Percentiles rank a stretch among this genome's conserved stretches.
Conservation (phyloP, 768 basidiomycete species). For the Rhodotorula taiwanensis region DNA sequence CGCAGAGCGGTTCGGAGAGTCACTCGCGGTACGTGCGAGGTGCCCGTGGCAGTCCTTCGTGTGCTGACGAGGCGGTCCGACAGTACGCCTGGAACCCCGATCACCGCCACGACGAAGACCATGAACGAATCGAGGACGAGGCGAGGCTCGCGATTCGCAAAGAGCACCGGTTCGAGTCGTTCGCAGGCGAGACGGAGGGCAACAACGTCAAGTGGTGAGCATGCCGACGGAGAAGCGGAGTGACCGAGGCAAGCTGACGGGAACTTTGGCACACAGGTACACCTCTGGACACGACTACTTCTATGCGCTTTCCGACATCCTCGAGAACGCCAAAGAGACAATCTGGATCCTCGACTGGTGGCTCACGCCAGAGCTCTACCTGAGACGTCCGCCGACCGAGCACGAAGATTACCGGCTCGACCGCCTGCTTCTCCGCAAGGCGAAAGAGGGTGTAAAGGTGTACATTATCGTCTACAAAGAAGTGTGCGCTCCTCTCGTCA, state of each 20-base stretch:
- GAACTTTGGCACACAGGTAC: too few relatives aligned
- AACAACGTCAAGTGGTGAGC: slow-evolving; percentile 84
- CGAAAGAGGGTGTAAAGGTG: slow-evolving; percentile 82
- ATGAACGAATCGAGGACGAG: slow-evolving; percentile 40
- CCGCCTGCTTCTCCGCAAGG: slow-evolving; percentile 73
- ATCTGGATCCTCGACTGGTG: slow-evolving; percentile 87
- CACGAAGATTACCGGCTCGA: slow-evolving; percentile 87
- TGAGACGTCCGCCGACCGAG: slow-evolving; percentile 80
- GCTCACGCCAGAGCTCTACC: slow-evolving; percentile 89
- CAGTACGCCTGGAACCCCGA: slow-evolving; percentile 28
- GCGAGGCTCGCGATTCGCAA: slow-evolving; percentile 63
- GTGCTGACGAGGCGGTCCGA: too few relatives aligned
- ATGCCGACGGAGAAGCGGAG: too few relatives aligned
- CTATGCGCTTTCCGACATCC: slow-evolving; percentile 74
- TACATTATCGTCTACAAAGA: slow-evolving; percentile 94
- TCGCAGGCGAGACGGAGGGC: slow-evolving; percentile 62
- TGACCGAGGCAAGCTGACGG: too few relatives aligned
- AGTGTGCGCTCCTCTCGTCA: slow-evolving; percentile 36
- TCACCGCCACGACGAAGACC: slow-evolving; percentile 59
- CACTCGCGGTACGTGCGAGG: slow-evolving; percentile 4
- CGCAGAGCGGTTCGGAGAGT: slow-evolving; percentile 4
- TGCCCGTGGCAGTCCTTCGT: not conserved
- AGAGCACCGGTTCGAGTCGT: slow-evolving; percentile 75
- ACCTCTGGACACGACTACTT: slow-evolving; percentile 98
- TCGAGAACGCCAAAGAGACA: slow-evolving; percentile 54